These are phyloP conservation scores for Clonostachys rhizophaga DNA, from an alignment of 2,329 filamentous ascomycete genomes.

Conservation along the genomic window DNA sequence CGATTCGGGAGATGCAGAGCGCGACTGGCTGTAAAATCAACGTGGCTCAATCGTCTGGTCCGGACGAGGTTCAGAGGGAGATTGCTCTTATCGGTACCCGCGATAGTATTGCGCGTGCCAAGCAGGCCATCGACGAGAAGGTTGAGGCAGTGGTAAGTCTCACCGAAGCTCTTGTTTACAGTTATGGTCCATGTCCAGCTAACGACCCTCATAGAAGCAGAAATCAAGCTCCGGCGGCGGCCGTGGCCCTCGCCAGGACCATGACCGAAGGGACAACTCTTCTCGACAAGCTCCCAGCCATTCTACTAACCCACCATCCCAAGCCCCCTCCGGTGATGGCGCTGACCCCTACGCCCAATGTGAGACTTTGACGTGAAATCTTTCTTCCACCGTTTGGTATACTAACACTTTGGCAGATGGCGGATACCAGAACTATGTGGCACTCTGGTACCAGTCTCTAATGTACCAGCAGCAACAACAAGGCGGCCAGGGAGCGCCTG, in stretches of 20 bases:
- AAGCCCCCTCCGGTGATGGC: slow-evolving; percentile 41
- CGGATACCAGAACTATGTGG: slow-evolving; percentile 75
- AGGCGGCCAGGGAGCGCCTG: slow-evolving; percentile 25
- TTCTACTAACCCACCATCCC: slow-evolving; percentile 34
- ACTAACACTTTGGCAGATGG: slow-evolving; percentile 50
- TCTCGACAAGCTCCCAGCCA: slow-evolving; percentile 35
- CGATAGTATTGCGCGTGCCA: slow-evolving; percentile 75
- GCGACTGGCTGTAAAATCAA: slow-evolving; percentile 91
- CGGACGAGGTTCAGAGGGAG: slow-evolving; percentile 75
- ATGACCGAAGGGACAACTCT: slow-evolving; percentile 47
- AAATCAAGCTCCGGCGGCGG: slow-evolving; percentile 47
- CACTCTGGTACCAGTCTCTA: slow-evolving; percentile 74
- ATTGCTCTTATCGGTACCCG: slow-evolving; percentile 78
- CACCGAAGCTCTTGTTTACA: not conserved
- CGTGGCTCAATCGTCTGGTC: slow-evolving; percentile 75
- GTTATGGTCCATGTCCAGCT: slow-evolving; percentile 3
- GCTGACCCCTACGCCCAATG: slow-evolving; percentile 73
- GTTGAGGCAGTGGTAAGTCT: slow-evolving; percentile 78
- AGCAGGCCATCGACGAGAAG: slow-evolving; percentile 84
- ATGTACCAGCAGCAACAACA: slow-evolving; percentile 36
- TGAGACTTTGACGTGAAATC: slow-evolving; percentile 31
- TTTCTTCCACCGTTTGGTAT: not conserved
- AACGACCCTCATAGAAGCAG: slow-evolving; percentile 38
- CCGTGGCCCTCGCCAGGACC: slow-evolving; percentile 42
- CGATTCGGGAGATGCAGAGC: slow-evolving; percentile 90